Conservation (phyloP, 371 early-diverging fungal species). For the Rhizomucor miehei region DNA sequence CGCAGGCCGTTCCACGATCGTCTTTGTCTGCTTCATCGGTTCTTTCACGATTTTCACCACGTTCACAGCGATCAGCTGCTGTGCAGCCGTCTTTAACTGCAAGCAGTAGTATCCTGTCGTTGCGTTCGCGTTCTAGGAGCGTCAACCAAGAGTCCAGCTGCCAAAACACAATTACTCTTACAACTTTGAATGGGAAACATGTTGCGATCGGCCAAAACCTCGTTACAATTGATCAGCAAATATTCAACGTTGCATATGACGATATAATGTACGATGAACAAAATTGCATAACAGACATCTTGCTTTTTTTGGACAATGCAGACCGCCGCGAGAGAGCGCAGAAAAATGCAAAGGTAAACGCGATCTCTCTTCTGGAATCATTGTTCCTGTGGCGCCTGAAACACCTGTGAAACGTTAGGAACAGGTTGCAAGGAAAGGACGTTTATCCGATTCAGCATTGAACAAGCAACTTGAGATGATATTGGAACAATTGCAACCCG, state of each 20-base stretch:
- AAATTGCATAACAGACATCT: conserved; percentile 15
- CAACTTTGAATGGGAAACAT: conserved; percentile 16
- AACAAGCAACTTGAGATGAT: not conserved
- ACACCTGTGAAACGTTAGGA: not conserved
- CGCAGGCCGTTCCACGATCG: not conserved
- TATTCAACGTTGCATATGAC: conserved; percentile 9
- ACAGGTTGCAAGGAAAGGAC: not conserved
- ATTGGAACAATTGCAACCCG: not conserved
- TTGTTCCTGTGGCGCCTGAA: not conserved
- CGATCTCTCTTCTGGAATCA: not conserved
- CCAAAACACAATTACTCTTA: not conserved
- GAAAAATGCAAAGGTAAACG: conserved; percentile 5
- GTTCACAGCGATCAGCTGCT: conserved; percentile 4
- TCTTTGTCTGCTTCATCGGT: conserved; percentile 17
- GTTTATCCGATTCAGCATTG: not conserved
- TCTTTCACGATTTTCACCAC: conserved; percentile 17
- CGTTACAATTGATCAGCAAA: conserved; percentile 7
- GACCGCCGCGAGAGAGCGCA: conserved; percentile 13
- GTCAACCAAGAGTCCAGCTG: not conserved
- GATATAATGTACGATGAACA: conserved; percentile 14
- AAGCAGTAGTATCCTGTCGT: not conserved
- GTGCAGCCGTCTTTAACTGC: not conserved
- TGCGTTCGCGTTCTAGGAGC: not conserved
- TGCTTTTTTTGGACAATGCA: conserved; percentile 23
- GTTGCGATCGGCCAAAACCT: conserved; percentile 7